Evolutionary conservation across 305 asterid species (phyloP), one percentile per base, ranked within the genome.

Genomic region (Fraxinus platypoda): DNA sequence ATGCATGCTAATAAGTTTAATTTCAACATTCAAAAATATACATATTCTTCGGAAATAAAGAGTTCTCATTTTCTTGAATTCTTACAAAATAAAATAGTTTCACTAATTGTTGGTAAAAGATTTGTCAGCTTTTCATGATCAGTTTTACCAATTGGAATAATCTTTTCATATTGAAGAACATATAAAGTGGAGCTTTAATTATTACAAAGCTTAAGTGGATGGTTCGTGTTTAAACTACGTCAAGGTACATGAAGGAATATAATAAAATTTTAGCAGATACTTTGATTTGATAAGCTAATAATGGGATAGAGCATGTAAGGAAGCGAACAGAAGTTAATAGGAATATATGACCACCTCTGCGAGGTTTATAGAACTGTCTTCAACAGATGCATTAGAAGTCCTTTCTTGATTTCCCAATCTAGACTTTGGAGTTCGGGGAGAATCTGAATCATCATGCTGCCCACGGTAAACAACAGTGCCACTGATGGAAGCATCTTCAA

Each of bases 391-490:
- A 89, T 90, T 95, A 74, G 91, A 92, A 70, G 93, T 86, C 88
- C 91, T 91, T 83, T 93, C 98, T 87, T 93, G 97, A 87, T 84
- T 92, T 75, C 98, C 98, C 52, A 93, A 89, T 86, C 93, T 87
- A 72, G 98, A 93, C 86, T 92, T 94, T 80, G 98, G 94, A 77
- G 97, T 91, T 85, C 88, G 91, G 49, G 97, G 98, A 87, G 98
- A 94, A 86, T 89, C 97, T 28, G 90, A 86, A 86, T 95, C 98
- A 77, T 92, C 98, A 78, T 86, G 88, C 66, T 90, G 94, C 28
- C 98, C 98, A 80, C 98, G 97, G 82, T 91, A 93, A 85, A 91
- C 95, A 78, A 95, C 84, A 38, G 98, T 95, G 75, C 98, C 97
- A 81, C 95, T 90, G 84, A 87, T 90, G 83, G 98, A 90, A 84